Evolutionary conservation across 2,329 filamentous ascomycete genomes (phyloP).

Genomic region (Beauveria pseudobassiana): DNA sequence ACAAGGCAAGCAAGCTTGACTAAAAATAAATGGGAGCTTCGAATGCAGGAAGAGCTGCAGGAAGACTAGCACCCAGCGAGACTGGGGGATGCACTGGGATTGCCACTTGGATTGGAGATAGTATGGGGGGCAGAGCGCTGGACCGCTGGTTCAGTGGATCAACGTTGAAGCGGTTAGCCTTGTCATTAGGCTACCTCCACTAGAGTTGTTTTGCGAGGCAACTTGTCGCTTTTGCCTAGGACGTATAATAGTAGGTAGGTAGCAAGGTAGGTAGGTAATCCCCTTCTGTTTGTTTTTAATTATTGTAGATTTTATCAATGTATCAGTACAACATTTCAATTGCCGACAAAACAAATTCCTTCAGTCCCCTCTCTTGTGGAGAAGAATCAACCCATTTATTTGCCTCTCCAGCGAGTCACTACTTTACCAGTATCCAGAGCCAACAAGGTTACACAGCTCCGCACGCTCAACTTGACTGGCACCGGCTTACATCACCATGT

Average conservation of each 20-base stretch:
- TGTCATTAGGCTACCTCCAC: no score
- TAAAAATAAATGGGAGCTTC: neutral
- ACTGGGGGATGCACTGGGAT: neutral
- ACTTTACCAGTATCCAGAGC: neutral
- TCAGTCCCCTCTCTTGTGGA: no score
- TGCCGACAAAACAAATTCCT: no score
- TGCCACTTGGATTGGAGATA: neutral
- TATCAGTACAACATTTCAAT: no score
- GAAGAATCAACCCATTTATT: neutral
- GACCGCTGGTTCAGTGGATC: neutral
- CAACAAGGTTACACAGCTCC: slow-evolving; percentile 9
- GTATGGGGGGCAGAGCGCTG: neutral
- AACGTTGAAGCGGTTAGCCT: neutral
- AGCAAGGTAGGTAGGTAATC: no score
- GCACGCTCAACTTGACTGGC: neutral
- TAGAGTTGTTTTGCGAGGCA: no score
- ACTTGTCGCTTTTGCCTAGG: no score
- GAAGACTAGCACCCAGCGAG: neutral
- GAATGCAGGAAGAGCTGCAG: neutral
- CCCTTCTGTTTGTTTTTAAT: no score
- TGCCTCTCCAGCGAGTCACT: neutral
- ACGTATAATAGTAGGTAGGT: no score
- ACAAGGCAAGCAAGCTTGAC: neutral
- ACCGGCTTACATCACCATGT: no score
- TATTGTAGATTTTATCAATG: no score